Evolutionary conservation across 305 asterid species (phyloP).

Genomic region (Fraxinus latifolia): DNA sequence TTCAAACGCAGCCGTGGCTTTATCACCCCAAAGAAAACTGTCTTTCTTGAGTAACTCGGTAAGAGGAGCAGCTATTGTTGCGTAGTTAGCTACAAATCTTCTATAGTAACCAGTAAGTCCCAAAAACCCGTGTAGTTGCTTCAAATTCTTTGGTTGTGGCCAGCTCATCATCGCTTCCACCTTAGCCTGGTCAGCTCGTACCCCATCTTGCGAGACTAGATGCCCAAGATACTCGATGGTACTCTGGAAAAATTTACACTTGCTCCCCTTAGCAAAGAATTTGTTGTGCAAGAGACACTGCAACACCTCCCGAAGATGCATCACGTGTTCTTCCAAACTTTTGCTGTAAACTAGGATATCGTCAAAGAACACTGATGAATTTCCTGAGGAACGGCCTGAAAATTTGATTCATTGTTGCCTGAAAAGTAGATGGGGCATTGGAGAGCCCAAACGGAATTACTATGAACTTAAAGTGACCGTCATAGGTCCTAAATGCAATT

Average conservation of each 20-base stretch:
- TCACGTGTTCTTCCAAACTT: no score
- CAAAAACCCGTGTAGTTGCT: no score
- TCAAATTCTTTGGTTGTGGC: not conserved
- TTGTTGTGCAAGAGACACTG: not conserved
- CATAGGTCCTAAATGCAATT: no score
- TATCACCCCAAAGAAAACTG: not conserved
- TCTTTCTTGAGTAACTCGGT: not conserved
- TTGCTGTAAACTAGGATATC: no score
- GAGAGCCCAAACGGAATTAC: no score
- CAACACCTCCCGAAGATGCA: no score
- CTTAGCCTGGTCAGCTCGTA: not conserved
- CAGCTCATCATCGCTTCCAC: not conserved
- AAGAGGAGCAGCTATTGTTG: no score
- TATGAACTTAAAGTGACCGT: no score
- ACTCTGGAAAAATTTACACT: not conserved
- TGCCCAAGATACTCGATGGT: not conserved
- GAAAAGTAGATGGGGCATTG: not conserved
- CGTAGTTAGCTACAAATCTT: no score
- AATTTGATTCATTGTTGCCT: not conserved
- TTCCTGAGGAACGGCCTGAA: not conserved
- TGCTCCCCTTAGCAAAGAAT: not conserved
- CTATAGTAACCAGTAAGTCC: no score
- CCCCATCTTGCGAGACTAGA: not conserved
- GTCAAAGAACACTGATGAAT: no score
- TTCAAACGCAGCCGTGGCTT: not conserved